Conservation (phyloP, 768 basidiomycete species). For the Butyriboletus loyo region DNA sequence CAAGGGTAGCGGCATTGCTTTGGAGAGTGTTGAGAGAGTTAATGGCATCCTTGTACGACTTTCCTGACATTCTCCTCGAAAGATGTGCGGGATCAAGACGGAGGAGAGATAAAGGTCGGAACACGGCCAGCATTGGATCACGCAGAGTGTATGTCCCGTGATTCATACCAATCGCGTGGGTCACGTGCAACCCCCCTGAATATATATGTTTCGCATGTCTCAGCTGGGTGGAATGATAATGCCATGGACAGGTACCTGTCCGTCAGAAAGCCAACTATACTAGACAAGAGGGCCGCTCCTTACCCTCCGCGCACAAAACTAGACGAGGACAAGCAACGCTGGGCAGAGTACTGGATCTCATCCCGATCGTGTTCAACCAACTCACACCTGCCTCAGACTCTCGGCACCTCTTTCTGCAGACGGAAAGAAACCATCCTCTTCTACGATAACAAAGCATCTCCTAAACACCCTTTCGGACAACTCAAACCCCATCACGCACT, state of each 20-base stretch:
- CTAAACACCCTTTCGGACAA: conserved; percentile 58
- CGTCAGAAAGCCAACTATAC: conserved; percentile 18
- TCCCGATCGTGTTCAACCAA: not conserved
- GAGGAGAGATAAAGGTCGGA: conserved; percentile 8
- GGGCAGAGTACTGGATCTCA: conserved; percentile 12
- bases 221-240: not conserved
- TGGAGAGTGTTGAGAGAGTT: conserved; percentile 77
- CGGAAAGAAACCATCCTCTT: conserved; percentile 36
- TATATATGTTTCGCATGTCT: not conserved
- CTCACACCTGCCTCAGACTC: conserved; percentile 18
- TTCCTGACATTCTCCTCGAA: conserved; percentile 47
- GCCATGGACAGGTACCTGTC: conserved; percentile 30
- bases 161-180: not conserved
- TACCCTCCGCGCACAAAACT: conserved; percentile 12
- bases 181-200: conserved; percentile 17
- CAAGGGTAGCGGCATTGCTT: conserved; percentile 90
- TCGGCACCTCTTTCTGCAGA: conserved; percentile 31
- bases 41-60: conserved; percentile 70
- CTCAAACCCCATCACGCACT: conserved; percentile 79
- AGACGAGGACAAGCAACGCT: conserved; percentile 16
- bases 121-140: conserved; percentile 6
- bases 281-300: conserved; percentile 4
- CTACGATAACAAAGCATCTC: conserved; percentile 56
- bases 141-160: not conserved
- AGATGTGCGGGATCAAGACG: conserved; percentile 1